Evolutionary conservation across 108 stramenopile species (phyloP), one percentile per base, ranked within the genome.

Genomic region (Cyclotella distinguenda): DNA sequence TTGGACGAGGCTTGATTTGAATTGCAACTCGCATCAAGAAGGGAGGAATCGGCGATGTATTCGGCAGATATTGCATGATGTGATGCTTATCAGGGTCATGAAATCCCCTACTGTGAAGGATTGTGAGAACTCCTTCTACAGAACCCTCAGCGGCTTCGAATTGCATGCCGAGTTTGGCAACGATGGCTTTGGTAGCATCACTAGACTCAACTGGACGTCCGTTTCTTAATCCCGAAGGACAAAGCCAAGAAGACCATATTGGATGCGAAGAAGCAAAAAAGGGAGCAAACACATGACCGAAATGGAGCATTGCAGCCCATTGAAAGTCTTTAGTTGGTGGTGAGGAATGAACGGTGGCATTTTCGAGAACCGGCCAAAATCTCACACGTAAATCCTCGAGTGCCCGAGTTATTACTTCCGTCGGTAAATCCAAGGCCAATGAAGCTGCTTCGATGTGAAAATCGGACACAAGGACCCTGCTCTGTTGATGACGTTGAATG

Each of bases 361-460:
- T 32, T 21, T 62, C 45, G 15, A 59, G 40, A 16, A 33, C 35
- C 21, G 70, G 71, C 81, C 75, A 82, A 38, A 82, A 62, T 22
- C 34, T 47, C 51, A 85, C 82, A 5, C 69, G 74, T 13, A 91
- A 64, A 27, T 66, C 53, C 49, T 13, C n/a, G 46, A 95, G 44
- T 12, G 80, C 83, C 22, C 66, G 56, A 11, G 46, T 7, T 3
- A 90, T 53, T 13, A 53, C 36, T n/a, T 68, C 36, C 3, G 34
- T 9, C 7, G 73, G 51, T n/a, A 95, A 10, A 6, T 46, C 45
- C 47, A 91, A 64, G 28, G 77, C 52, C 25, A 42, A 51, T 13
- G 88, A 54, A 27, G 79, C 72, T 21, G 88, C 88, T 36, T 55
- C 47, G 11, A 90, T 46, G 58, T 95, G 93, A 64, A 82, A 91